Evolutionary conservation across 2,329 filamentous ascomycete species (phyloP), one percentile per base, ranked within the genome.

Genomic region (Trichoderma brevicompactum): DNA sequence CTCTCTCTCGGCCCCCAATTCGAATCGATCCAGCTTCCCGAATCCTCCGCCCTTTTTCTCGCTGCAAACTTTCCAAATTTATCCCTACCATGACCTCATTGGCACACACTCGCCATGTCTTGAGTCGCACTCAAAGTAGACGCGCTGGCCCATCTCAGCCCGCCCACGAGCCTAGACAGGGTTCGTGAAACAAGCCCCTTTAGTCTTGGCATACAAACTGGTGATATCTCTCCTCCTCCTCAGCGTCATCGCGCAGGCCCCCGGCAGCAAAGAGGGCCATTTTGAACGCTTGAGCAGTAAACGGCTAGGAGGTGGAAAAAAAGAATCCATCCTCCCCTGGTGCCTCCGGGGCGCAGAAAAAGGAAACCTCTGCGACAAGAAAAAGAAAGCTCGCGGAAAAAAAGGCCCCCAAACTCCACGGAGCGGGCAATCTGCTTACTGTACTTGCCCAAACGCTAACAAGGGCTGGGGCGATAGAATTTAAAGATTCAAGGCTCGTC

Each of bases 131-230:
- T 28, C 23, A 28, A 28, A 28, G 6, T 55, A 59, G 13, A 60
- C 56, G 19, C 44, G 44, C 54, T 58, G 36, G 12, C 46, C 46
- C 23, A 48, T 43, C 3, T 32, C 59, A 34, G 28, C 19, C 49
- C 38, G n/a, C 34, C 48, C 40, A 49, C 59, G 28, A 44, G n/a
- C 59, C 59, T 62, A 62, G 46, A 15, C 59, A 53, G 59, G 59
- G 48, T 34, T 61, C 59, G 36, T 62, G 59, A 62, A 62, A 62
- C 59, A 62, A 5, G 38, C 59, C 59, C 59, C 59, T 46, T 54
- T 36, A 8, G n/a, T 10, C 59, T 62, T 44, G 59, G 49, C 59
- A 36, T 38, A 48, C 49, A 46, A 62, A 44, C 40, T 62, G 59
- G 40, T 62, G 40, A 44, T 62, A 19, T 53, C 36, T 19, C 10